These are phyloP conservation scores for Lipomyces sp. DNA, from an alignment of 805 yeast species.

Conservation along the genomic window DNA sequence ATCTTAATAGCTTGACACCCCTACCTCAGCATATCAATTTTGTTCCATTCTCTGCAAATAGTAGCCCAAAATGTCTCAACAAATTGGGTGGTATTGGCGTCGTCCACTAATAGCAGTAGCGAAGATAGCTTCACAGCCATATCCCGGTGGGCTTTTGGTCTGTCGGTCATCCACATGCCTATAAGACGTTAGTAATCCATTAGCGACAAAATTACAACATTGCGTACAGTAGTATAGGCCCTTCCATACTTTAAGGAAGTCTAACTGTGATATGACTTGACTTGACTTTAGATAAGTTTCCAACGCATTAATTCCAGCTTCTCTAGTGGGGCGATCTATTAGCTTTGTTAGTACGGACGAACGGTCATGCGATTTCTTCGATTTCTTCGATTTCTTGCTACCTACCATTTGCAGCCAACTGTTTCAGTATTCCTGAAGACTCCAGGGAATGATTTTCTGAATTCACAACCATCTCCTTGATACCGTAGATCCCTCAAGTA, in stretches of 20 bases:
- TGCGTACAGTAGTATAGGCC: conserved; percentile 72
- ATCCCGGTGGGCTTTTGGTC: conserved; percentile 88
- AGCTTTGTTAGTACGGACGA: not conserved
- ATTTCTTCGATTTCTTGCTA: conserved; percentile 7
- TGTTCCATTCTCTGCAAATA: conserved; percentile 79
- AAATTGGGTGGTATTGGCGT: conserved; percentile 55
- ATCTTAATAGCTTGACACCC: not conserved
- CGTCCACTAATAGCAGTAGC: conserved; percentile 47
- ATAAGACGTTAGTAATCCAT: not conserved
- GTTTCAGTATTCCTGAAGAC: conserved; percentile 59
- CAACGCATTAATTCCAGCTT: conserved; percentile 22
- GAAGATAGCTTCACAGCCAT: conserved; percentile 75
- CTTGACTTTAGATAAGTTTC: conserved; percentile 14
- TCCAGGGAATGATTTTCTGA: conserved; percentile 1
- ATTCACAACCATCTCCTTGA: not conserved
- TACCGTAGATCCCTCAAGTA: no score
- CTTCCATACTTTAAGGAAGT: conserved; percentile 87
- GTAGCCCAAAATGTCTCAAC: conserved; percentile 80
- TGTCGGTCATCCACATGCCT: conserved; percentile 96
- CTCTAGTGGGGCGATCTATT: conserved; percentile 36
- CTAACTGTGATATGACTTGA: conserved; percentile 43
- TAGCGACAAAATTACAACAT: not conserved
- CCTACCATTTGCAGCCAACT: conserved; percentile 76
- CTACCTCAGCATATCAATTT: conserved; percentile 48
- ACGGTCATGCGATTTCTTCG: not conserved